phyloP scores from a whole-genome alignment of 75 land plant species.

The Larix kaempferi region DNA sequence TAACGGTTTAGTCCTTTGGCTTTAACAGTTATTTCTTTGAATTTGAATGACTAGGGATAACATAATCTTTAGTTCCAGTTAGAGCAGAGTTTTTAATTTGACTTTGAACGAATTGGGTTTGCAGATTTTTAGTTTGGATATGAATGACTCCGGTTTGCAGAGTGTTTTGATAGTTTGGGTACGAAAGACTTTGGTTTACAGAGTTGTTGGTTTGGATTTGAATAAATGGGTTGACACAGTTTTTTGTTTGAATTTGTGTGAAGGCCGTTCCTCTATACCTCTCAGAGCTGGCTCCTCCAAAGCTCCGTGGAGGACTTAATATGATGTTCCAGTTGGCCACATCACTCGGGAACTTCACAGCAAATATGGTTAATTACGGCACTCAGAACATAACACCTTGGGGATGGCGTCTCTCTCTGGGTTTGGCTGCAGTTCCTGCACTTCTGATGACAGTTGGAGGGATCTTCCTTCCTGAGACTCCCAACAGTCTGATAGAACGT shows the following conservation, averaged over 20 bases:
- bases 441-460: conserved; percentile 28
- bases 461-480: conserved; percentile 41
- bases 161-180: too few species aligned
- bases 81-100: too few species aligned
- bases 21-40: conserved; percentile 46
- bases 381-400: conserved; percentile 38
- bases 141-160: too few species aligned
- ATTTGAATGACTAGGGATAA: too few species aligned
- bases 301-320: conserved; percentile 35
- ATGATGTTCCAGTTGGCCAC: conserved; percentile 40
- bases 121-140: too few species aligned
- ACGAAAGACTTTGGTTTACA: neutral
- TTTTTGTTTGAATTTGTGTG: conserved; percentile 6
- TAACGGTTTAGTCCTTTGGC: conserved; percentile 86
- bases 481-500: conserved; percentile 47
- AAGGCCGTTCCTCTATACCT: conserved; percentile 69
- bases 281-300: conserved; percentile 47
- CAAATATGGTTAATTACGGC: conserved; percentile 45
- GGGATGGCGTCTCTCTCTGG: conserved; percentile 43
- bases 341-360: conserved; percentile 32
- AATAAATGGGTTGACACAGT: neutral
- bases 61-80: too few species aligned
- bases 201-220: neutral
- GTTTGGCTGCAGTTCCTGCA: conserved; percentile 33
- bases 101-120: too few species aligned